phyloP scores from a whole-genome alignment of 1,139 yeast species.

The Scheffersomyces stambukii region DNA sequence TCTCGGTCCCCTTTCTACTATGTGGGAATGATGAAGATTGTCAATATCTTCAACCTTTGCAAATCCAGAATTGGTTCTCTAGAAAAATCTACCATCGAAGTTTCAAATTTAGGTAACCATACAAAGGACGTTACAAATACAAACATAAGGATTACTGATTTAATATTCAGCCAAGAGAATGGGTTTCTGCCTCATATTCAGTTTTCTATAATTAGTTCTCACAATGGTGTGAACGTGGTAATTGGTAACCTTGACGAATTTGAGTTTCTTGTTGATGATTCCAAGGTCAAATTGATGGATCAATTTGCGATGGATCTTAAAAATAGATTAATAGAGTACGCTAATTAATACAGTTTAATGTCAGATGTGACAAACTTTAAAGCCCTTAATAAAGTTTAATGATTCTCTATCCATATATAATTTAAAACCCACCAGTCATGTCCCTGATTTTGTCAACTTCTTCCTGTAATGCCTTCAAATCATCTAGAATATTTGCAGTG shows the following conservation, averaged over 20 bases:
- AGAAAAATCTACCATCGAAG: constrained; percentile 16
- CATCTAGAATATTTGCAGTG: constrained; percentile 53
- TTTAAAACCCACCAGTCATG: constrained; percentile 47
- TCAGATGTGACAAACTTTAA: no score
- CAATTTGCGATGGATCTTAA: no score
- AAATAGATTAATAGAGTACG: no score
- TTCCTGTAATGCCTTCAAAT: constrained; percentile 57
- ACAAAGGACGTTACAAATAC: constrained; percentile 11
- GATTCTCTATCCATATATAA: no score
- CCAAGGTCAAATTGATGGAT: no score
- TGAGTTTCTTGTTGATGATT: constrained; percentile 9
- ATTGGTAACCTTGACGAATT: constrained; percentile 15
- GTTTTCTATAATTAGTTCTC: constrained; percentile 16
- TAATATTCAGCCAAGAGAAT: constrained; percentile 23
- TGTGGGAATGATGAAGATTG: constrained; percentile 16
- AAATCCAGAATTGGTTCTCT: constrained; percentile 9
- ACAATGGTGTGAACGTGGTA: constrained; percentile 20
- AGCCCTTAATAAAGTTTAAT: no score
- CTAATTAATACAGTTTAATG: neutral
- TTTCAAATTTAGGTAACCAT: constrained; percentile 32
- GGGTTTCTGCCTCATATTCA: constrained; percentile 19
- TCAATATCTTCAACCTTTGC: constrained; percentile 12
- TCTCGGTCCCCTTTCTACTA: constrained; percentile 13
- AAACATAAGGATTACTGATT: constrained; percentile 13
- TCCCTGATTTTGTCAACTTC: constrained; percentile 56